Evolutionary conservation across 177 flowering plant genomes (phyloP), one percentile per base, ranked within the genome.

Genomic region (Vitis hybrid): DNA sequence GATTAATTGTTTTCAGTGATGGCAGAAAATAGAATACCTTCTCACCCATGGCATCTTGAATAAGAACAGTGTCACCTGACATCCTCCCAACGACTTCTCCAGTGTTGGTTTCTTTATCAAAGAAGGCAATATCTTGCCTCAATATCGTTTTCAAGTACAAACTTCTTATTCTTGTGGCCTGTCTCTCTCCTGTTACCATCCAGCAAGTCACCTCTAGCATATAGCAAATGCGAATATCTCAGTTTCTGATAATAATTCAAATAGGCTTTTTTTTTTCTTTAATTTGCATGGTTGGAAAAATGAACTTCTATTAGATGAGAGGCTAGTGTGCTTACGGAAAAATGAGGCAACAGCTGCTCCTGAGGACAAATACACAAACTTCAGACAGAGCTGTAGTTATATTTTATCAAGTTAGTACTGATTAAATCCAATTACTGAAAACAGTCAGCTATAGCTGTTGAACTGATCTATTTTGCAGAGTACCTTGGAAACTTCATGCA

Each of bases 11-110:
- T 26, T 26, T 26, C 29, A 26, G 29, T 26, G 29, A 26, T 26
- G 29, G 4, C 29, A 26, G 29, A 26, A 26, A 26, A 26, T 26
- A 26, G 29, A 26, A 26, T 75, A 79, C 89, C 86, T 84, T 86
- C 76, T 86, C 89, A 3, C 91, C 87, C 84, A 88, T 75, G 66
- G 91, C 89, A 70, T 86, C 87, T 78, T 84, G 91, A 51, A 88
- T 88, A 58, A 88, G 88, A 55, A 86, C 72, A 13, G 88, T 84
- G 66, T 86, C 88, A 10, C 88, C 87, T 1, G 89, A 85, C 85
- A 85, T 84, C 60, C 86, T 78, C 61, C 78, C 89, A 21, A 85
- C 67, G 10, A 88, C 78, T 71, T 86, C 87, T 22, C 92, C 92
- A 0, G 87, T 82, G 19, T 76, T 73, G 3, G 85, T 77, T 76